Conservation (phyloP, 2,329 filamentous ascomycete genomes). For the Clonostachys byssicola region DNA sequence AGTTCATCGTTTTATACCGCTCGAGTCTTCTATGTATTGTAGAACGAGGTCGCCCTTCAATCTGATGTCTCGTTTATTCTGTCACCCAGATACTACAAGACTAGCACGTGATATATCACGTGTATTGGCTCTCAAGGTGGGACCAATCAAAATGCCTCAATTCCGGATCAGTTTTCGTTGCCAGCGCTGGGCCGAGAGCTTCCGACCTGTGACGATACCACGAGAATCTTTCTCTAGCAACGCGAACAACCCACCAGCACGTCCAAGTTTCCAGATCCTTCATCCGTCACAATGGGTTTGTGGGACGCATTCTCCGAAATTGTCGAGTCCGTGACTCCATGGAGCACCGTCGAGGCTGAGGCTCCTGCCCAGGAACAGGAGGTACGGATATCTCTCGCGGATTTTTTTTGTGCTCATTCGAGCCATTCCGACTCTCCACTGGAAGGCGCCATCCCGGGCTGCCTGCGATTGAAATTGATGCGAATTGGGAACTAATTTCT, state of each 20-base stretch:
- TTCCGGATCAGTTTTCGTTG: conserved; percentile 41
- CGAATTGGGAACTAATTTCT: no score
- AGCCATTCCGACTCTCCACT: no score
- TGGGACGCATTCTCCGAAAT: conserved; percentile 62
- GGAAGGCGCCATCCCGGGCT: no score
- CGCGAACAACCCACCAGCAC: conserved; percentile 20
- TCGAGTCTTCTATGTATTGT: no score
- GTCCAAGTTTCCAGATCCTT: conserved; percentile 11
- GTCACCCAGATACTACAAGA: neutral
- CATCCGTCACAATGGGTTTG: conserved; percentile 55
- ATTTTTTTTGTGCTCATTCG: no score
- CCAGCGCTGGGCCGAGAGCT: conserved; percentile 34
- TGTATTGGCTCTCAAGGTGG: neutral
- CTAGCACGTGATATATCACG: neutral
- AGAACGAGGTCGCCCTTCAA: no score
- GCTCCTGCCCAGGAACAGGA: conserved; percentile 54
- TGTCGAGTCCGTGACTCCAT: conserved; percentile 61
- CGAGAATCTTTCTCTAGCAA: conserved; percentile 14
- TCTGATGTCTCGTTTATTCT: neutral
- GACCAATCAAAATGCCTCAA: conserved; percentile 45
- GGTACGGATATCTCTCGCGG: no score
- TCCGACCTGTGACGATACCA: conserved; percentile 15
- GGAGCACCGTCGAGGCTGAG: conserved; percentile 61
- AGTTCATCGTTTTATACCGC: no score
- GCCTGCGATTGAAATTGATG: no score